Evolutionary conservation across 225 moss, liverwort and hornwort species (phyloP), one percentile per base, ranked within the genome.

Genomic region (Thuidium tamariscinum): DNA sequence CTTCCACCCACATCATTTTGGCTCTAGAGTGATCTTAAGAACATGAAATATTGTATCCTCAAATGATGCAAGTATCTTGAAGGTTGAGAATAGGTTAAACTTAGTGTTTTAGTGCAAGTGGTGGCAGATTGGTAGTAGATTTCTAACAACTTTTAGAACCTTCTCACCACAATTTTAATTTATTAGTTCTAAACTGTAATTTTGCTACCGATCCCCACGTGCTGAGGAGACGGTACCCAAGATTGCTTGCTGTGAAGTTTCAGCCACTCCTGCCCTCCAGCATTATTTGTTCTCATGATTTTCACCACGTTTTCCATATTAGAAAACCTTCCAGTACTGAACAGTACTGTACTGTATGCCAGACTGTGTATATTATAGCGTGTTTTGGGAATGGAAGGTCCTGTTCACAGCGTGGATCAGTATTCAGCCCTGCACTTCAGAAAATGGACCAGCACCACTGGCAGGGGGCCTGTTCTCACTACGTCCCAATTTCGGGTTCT

Each of bases 1-100:
- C 2, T 42, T 70, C 16, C 9, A 71, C 29, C 10, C 3, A 44
- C 17, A 27, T 44, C 29, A 2, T 29, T 16, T 16, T 3, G 2
- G 9, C 10, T 29, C 2, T 29, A 71, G 0, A 10, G 0, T 6
- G 2, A 71, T 71, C 2, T 16, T 17, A 10, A 10, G 2, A 46
- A 46, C 2, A 8, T 29, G 6, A 29, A 71, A 44, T 16, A n/a
- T n/a, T n/a, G n/a, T n/a, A 0, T 3, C 1, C 3, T 71, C 17
- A 29, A 71, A 46, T 17, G 10, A 10, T 13, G 41, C 5, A 9
- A 9, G 3, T 3, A 5, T 27, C 9, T 42, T 71, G 27, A 3
- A 71, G 1, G 44, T 16, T 44, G 44, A 44, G 2, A 9, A 2
- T 71, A 71, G 17, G 27, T 71, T 44, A 27, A n/a, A n/a, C n/a